These are phyloP conservation scores for Carex myosuroides DNA, from an alignment of 176 grass and related monocot genomes.

Conservation along the genomic window DNA sequence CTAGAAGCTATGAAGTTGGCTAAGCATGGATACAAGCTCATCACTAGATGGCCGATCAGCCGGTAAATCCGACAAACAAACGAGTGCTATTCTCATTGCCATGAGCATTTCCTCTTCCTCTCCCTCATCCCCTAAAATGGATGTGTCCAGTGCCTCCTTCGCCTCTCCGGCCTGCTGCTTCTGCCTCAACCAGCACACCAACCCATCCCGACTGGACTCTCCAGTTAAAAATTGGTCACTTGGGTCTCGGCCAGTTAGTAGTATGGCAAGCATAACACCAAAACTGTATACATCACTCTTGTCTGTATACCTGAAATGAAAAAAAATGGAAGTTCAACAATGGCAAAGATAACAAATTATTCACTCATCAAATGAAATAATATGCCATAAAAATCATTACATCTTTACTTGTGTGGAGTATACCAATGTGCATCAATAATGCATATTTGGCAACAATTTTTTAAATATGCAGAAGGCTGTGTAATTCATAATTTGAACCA, in stretches of 20 bases:
- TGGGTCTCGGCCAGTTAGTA: slow-evolving; percentile 78
- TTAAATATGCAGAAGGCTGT: background rate
- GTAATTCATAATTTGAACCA: background rate
- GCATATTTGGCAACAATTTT: background rate
- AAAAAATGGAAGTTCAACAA: background rate
- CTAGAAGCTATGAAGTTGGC: slow-evolving; percentile 69
- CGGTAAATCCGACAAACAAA: slow-evolving; percentile 77
- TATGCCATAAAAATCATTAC: background rate
- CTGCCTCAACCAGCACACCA: slow-evolving; percentile 63
- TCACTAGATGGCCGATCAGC: slow-evolving; percentile 84
- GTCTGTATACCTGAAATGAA: slow-evolving; percentile 70
- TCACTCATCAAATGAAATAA: background rate
- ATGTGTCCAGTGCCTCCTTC: slow-evolving; percentile 62
- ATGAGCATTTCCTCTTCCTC: slow-evolving; percentile 95
- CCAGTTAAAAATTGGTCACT: slow-evolving; percentile 55
- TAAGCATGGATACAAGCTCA: slow-evolving; percentile 83
- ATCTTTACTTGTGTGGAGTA: background rate
- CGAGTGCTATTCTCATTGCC: slow-evolving; percentile 78
- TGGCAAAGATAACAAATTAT: background rate
- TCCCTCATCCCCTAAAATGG: slow-evolving; percentile 48
- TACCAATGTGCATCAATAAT: background rate
- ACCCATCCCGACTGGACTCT: slow-evolving; percentile 43
- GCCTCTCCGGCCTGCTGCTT: slow-evolving; percentile 69
- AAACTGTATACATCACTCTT: slow-evolving; percentile 95
- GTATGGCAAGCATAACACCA: slow-evolving; percentile 62